A percentile compares a stretch with the other conserved stretches of the same genome.
phyloP scores from a whole-genome alignment of 495 filamentous ascomycete species.

The Cetradonia linearis region DNA sequence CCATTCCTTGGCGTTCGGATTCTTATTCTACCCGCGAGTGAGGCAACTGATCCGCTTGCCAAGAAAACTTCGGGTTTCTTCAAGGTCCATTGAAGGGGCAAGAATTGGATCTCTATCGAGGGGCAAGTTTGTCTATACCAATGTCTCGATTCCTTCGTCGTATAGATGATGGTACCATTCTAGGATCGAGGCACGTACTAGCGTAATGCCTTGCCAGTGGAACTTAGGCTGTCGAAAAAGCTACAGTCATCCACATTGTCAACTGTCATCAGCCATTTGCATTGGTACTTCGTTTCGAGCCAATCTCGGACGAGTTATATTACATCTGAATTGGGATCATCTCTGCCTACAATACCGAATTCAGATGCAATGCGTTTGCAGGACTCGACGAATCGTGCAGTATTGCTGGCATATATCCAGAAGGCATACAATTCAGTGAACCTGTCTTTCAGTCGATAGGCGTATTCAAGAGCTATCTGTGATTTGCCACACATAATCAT shows the following conservation, averaged over 20 bases:
- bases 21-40: too few relatives aligned
- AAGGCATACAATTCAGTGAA: constrained; percentile 33
- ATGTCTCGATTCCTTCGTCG: constrained; percentile 31
- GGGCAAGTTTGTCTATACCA: constrained; percentile 14
- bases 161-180: constrained; percentile 33
- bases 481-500: neutral
- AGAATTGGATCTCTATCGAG: neutral
- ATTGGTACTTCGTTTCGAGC: constrained; percentile 15
- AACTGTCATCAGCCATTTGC: constrained; percentile 30
- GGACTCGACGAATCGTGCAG: constrained; percentile 33
- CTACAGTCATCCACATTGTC: constrained; percentile 31
- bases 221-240: constrained; percentile 21
- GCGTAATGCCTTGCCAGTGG: constrained; percentile 16
- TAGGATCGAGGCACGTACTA: constrained; percentile 31
- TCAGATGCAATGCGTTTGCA: constrained; percentile 35
- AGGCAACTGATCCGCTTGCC: too few relatives aligned
- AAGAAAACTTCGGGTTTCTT: constrained; percentile 15
- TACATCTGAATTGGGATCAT: constrained; percentile 7
- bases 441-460: constrained; percentile 29
- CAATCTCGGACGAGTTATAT: constrained; percentile 17
- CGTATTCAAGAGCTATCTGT: constrained; percentile 32
- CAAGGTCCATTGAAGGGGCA: constrained; percentile 3
- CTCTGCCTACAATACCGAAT: constrained; percentile 21
- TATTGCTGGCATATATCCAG: constrained; percentile 37
- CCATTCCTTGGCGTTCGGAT: too few relatives aligned